Percentiles rank a stretch among this genome's conserved stretches.
Evolutionary conservation across 768 basidiomycete species (phyloP).

Genomic region (Mycena crocata): DNA sequence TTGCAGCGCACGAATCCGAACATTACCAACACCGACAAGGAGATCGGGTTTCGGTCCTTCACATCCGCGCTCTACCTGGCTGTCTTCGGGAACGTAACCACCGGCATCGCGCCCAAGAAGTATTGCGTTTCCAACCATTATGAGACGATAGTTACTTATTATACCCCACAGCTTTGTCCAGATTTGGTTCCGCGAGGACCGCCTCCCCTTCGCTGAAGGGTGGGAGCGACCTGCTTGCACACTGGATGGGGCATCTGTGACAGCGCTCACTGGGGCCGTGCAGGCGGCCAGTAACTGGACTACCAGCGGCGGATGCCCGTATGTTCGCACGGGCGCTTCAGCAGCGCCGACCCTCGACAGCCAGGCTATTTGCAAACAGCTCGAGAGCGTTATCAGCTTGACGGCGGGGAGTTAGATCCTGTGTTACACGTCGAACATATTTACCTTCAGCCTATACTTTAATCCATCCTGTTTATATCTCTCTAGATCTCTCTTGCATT

Average conservation of each 20-base stretch:
- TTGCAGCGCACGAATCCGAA: conserved; percentile 28
- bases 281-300: conserved; percentile 27
- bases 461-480: too few species aligned
- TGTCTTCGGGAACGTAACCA: conserved; percentile 30
- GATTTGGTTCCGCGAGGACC: conserved; percentile 35
- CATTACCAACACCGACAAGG: conserved; percentile 33
- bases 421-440: too few species aligned
- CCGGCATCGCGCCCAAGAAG: conserved; percentile 32
- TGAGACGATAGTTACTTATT: not conserved
- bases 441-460: too few species aligned
- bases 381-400: conserved; percentile 12
- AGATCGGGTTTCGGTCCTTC: conserved; percentile 27
- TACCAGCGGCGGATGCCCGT: conserved; percentile 31
- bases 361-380: conserved; percentile 30
- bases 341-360: conserved; percentile 28
- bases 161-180: conserved; percentile 26
- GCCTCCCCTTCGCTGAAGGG: conserved; percentile 31
- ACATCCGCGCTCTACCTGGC: conserved; percentile 27
- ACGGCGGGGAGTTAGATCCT: too few species aligned
- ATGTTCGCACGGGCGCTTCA: conserved; percentile 16
- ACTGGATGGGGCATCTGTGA: conserved; percentile 20
- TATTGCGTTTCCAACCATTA: not conserved
- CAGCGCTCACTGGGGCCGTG: conserved; percentile 19
- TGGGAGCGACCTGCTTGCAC: conserved; percentile 18
- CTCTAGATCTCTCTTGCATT: too few species aligned